These are phyloP conservation scores for Xylaria arbuscula DNA, from an alignment of 2,329 filamentous ascomycete species.

Conservation along the genomic window DNA sequence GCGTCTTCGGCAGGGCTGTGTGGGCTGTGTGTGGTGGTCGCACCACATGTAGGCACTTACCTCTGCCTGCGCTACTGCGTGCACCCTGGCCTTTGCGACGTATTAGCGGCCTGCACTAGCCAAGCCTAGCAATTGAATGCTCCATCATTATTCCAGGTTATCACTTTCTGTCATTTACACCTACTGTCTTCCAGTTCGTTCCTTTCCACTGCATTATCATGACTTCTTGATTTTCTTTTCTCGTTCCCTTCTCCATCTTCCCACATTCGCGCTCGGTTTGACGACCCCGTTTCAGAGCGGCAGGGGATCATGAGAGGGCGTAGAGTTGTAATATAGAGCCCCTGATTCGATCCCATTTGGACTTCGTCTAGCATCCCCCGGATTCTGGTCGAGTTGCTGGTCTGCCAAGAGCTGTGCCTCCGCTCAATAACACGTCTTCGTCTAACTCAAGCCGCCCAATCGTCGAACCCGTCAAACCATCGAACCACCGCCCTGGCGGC, in stretches of 20 bases:
- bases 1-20: too few species aligned
- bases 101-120: not conserved
- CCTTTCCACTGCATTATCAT: not conserved
- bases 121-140: not conserved
- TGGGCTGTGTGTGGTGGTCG: too few species aligned
- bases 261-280: not conserved
- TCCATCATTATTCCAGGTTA: not conserved
- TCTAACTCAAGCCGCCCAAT: not conserved
- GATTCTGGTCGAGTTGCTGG: not conserved
- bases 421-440: not conserved
- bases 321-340: not conserved
- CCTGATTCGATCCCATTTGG: not conserved
- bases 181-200: not conserved
- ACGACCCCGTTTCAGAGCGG: not conserved
- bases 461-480: not conserved
- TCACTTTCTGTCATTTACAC: not conserved
- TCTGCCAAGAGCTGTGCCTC: slow-evolving; percentile 13
- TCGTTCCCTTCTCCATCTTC: not conserved
- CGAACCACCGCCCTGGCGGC: slow-evolving; percentile 37
- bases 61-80: too few species aligned
- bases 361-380: not conserved
- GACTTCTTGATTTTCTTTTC: not conserved
- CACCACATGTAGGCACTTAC: too few species aligned
- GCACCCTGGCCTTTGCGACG: not conserved
- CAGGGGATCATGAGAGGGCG: not conserved